These are phyloP conservation scores for Russula lepida DNA, from an alignment of 768 basidiomycete genomes.

Conservation along the genomic window DNA sequence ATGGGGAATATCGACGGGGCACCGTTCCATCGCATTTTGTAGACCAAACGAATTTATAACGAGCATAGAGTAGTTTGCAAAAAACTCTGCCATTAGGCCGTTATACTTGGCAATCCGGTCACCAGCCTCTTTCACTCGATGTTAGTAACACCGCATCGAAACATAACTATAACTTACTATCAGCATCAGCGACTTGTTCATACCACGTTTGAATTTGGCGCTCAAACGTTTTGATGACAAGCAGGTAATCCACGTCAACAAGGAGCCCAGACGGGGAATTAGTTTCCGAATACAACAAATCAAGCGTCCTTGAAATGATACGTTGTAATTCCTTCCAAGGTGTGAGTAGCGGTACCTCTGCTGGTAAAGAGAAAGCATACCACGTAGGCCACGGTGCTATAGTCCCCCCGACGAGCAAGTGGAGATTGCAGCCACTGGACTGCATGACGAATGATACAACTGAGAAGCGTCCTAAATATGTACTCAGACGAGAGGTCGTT, in stretches of 20 bases:
- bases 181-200: slow-evolving; percentile 40
- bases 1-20: slow-evolving; percentile 64
- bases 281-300: slow-evolving; percentile 81
- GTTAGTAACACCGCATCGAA: neutral
- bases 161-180: slow-evolving; percentile 9
- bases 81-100: slow-evolving; percentile 54
- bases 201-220: slow-evolving; percentile 59
- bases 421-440: slow-evolving; percentile 65
- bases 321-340: slow-evolving; percentile 69
- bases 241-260: slow-evolving; percentile 73
- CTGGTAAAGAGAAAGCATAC: slow-evolving; percentile 36
- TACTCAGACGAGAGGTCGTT: neutral
- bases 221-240: slow-evolving; percentile 79
- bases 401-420: slow-evolving; percentile 54
- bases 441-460: slow-evolving; percentile 82
- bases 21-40: slow-evolving; percentile 86
- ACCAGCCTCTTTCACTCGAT: neutral
- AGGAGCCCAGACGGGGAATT: slow-evolving; percentile 76
- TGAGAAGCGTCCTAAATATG: slow-evolving; percentile 26
- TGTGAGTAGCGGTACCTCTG: slow-evolving; percentile 8
- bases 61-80: slow-evolving; percentile 77
- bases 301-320: slow-evolving; percentile 79
- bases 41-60: slow-evolving; percentile 94
- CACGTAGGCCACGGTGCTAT: slow-evolving; percentile 65
- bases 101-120: slow-evolving; percentile 35